Base-by-base conservation (phyloP, 2,329 filamentous ascomycete genomes). In the Tolypocladium capitatum region DNA sequence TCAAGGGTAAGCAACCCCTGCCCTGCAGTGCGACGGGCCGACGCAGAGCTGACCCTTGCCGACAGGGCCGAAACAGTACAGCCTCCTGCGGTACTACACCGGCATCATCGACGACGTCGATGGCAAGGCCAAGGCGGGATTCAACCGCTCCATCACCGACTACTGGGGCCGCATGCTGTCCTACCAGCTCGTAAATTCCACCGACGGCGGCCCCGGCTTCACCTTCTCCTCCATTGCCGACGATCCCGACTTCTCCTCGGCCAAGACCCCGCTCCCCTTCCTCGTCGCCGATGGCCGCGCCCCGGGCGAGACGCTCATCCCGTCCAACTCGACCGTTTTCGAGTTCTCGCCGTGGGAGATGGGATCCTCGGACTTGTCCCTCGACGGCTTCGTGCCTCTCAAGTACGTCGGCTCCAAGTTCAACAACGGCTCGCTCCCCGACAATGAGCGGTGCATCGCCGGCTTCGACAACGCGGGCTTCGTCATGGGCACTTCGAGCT, bases 81-180 rank as follows among this genome's bases (percentile, higher is more conserved):
- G 64, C 38, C 53, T 68, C 34, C 53, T 66, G 2, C 59, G 65
- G 49, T 71, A 71, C 55, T 70, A 68, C 54, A 55, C 52, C 21
- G 53, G 58, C 38, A 58, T 71, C 38, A 57, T 67, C 43, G 57
- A 58, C 31, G 57, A 63, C 27, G 63, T 70, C 10, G 50, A 54
- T 1, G 55, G 53, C 49, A 71, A 71, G 60, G 56, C 60, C n/a
- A 58, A 65, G 24, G 65, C 65, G 9, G 68, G 68, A 20, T 72
- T 64, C 52, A 60, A 71, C 33, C 78, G 76, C 4, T 84, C 86
- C 9, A 73, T 95, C 49, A 95, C 90, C 0, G 90, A 96, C 68
- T 88, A 88, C 63, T 94, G 89, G 84, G 86, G 86, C 28, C 83
- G 89, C 49, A 86, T 86, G 43, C 73, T 95, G n/a, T 83, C 83